Conservation (phyloP, 805 yeast species). For the Wickerhamiella bombiphila region DNA sequence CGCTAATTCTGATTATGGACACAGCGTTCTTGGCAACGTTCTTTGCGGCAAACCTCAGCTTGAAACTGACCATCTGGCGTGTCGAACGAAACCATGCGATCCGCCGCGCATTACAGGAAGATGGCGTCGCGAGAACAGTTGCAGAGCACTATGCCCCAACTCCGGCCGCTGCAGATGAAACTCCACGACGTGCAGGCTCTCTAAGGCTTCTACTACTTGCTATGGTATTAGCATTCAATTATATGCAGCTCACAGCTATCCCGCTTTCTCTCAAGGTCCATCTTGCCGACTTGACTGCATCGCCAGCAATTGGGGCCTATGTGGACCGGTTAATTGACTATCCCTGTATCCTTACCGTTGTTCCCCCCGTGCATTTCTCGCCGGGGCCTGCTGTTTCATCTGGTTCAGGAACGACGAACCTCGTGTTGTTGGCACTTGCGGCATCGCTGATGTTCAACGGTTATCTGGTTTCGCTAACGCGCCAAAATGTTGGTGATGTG, state of each 20-base stretch:
- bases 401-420: slow-evolving; percentile 16
- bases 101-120: slow-evolving; percentile 77
- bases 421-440: slow-evolving; percentile 55
- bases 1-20: slow-evolving; percentile 58
- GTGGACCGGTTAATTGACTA: slow-evolving; percentile 8
- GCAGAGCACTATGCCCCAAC: slow-evolving; percentile 24
- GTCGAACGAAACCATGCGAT: slow-evolving; percentile 71
- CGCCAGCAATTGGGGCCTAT: slow-evolving; percentile 9
- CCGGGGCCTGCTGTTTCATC: slow-evolving; percentile 9
- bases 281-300: slow-evolving; percentile 12
- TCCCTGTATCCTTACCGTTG: slow-evolving; percentile 23
- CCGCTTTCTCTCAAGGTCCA: slow-evolving; percentile 23
- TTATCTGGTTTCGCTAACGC: slow-evolving; percentile 59
- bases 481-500: slow-evolving; percentile 30
- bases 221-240: slow-evolving; percentile 24
- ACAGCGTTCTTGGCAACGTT: slow-evolving; percentile 62
- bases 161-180: slow-evolving; percentile 11
- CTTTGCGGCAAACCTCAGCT: slow-evolving; percentile 65
- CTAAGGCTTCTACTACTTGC: slow-evolving; percentile 18
- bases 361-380: slow-evolving; percentile 27
- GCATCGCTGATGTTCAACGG: slow-evolving; percentile 68
- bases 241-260: slow-evolving; percentile 22
- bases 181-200: slow-evolving; percentile 10
- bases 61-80: slow-evolving; percentile 76
- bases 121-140: slow-evolving; percentile 76